Evolutionary conservation across 2,329 filamentous ascomycete genomes (phyloP), one percentile per base, ranked within the genome.

Genomic region (Xenoacremonium recifei): DNA sequence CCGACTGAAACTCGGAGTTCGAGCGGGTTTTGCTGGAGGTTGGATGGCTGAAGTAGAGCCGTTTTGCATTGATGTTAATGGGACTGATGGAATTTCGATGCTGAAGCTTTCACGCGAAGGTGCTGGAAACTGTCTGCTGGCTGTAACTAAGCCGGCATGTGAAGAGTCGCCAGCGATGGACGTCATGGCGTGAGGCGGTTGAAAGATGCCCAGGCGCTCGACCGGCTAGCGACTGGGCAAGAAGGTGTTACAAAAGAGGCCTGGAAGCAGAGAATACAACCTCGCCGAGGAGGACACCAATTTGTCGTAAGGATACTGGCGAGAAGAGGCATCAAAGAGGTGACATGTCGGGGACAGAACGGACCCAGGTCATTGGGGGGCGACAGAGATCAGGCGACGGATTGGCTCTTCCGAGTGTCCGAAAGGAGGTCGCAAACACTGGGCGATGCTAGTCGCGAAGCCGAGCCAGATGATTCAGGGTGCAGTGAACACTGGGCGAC

Each of bases 151-250:
- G 34, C 58, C 61, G 44, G 73, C 73, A 45, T 64, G 67, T 51
- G 74, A 72, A 48, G 75, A 78, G 62, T 76, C 73, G 58, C 69
- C 72, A 51, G 72, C 76, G 55, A 73, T 77, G 27, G 73, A 77
- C 57, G 73, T 70, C 73, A 77, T 76, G 59, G 61, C 65, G 55
- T 58, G 54, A 37, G 50, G 47, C 27, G n/a, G n/a, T n/a, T n/a
- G n/a, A n/a, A n/a, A n/a, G n/a, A n/a, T n/a, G n/a, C n/a, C n/a
- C n/a, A n/a, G n/a, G n/a, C n/a, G n/a, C n/a, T n/a, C n/a, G n/a
- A n/a, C n/a, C n/a, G n/a, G n/a, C n/a, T n/a, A n/a, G n/a, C n/a
- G n/a, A n/a, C n/a, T n/a, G n/a, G n/a, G n/a, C n/a, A n/a, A n/a
- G n/a, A n/a, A n/a, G n/a, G n/a, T n/a, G n/a, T n/a, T n/a, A n/a